Conservation (phyloP, 495 filamentous ascomycete species). For the Daldinia vernicosa region DNA sequence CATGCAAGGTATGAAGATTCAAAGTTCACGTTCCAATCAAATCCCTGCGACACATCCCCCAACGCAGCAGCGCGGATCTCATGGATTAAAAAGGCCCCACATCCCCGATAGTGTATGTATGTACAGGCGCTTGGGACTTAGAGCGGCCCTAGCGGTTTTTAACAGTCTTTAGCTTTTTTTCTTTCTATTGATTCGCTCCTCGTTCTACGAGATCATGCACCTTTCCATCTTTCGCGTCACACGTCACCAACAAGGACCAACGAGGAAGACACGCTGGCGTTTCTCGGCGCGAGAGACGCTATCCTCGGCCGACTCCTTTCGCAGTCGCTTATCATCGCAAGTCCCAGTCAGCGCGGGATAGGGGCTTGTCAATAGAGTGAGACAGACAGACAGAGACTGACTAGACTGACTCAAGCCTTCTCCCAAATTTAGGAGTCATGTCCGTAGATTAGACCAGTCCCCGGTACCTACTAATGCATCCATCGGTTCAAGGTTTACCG, state of each 20-base stretch:
- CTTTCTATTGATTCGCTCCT: slow-evolving; percentile 13
- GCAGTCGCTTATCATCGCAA: background rate
- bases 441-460: background rate
- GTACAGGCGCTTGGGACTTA: slow-evolving; percentile 38
- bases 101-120: too few relatives aligned
- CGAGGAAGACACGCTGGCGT: slow-evolving; percentile 21
- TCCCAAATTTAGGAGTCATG: background rate
- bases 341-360: background rate
- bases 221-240: slow-evolving; percentile 25
- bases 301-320: slow-evolving; percentile 28
- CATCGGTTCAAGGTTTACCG: slow-evolving; percentile 13
- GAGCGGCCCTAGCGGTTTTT: slow-evolving; percentile 18
- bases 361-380: background rate
- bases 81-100: slow-evolving; percentile 13
- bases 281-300: slow-evolving; percentile 27
- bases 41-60: slow-evolving; percentile 45
- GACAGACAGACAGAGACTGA: background rate
- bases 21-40: background rate
- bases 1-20: background rate
- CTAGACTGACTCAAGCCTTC: slow-evolving; percentile 1
- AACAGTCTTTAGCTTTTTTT: background rate
- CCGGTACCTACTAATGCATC: slow-evolving; percentile 23
- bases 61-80: slow-evolving; percentile 35
- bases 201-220: slow-evolving; percentile 6
- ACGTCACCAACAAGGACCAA: slow-evolving; percentile 39